These are phyloP conservation scores for Phialophora macrospora DNA, from an alignment of 2,329 filamentous ascomycete genomes.

Conservation along the genomic window DNA sequence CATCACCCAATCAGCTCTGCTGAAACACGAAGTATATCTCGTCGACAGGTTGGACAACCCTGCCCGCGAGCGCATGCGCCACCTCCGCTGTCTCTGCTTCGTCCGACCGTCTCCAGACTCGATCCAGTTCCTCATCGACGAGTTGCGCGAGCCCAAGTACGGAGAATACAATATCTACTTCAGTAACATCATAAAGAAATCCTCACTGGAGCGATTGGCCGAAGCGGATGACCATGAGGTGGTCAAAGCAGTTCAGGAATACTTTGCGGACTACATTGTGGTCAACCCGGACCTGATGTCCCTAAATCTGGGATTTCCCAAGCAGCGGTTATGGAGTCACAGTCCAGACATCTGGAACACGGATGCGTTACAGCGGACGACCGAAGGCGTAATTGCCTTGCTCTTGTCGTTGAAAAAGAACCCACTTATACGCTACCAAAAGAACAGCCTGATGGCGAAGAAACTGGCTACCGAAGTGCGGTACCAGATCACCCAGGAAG, in stretches of 20 bases:
- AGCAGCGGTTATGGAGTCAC: constrained; percentile 78
- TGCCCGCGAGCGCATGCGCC: constrained; percentile 94
- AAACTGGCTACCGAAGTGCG: constrained; percentile 92
- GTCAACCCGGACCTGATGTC: constrained; percentile 94
- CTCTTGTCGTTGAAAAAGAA: constrained; percentile 94
- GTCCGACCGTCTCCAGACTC: constrained; percentile 90
- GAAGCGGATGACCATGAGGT: constrained; percentile 98
- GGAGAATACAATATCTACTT: constrained; percentile 98
- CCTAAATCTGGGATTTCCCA: constrained; percentile 72
- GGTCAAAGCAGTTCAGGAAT: constrained; percentile 89
- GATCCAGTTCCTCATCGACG: constrained; percentile 91
- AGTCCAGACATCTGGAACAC: constrained; percentile 88
- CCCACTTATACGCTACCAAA: constrained; percentile 89
- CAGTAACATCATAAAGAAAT: constrained; percentile 97
- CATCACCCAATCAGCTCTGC: constrained; percentile 89
- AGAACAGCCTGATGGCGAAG: constrained; percentile 85
- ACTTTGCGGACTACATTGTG: constrained; percentile 94
- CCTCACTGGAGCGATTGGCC: constrained; percentile 86
- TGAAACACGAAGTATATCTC: constrained; percentile 97
- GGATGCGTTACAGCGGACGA: constrained; percentile 81
- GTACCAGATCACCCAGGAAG: constrained; percentile 92
- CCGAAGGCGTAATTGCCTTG: constrained; percentile 83
- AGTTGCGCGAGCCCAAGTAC: constrained; percentile 93
- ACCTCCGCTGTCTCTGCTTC: constrained; percentile 90
- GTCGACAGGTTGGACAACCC: constrained; percentile 93